Evolutionary conservation across 108 stramenopile genomes (phyloP).

Genomic region (Halocafeteria seosinensis): DNA sequence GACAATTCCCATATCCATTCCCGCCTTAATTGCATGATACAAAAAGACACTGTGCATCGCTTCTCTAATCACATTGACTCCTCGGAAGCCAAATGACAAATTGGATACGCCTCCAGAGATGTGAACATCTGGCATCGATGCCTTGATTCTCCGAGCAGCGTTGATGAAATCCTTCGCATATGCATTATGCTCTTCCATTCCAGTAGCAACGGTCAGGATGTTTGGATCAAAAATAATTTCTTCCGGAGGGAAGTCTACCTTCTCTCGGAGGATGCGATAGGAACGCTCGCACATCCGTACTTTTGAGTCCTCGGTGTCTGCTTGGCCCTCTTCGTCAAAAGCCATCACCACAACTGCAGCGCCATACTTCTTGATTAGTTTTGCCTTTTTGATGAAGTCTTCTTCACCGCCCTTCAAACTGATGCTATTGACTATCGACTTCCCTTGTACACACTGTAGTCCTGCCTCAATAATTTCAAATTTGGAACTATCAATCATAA

Average conservation of each 20-base stretch:
- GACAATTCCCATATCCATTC: constrained; percentile 99
- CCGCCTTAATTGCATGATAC: constrained; percentile 67
- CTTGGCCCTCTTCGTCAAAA: constrained; percentile 95
- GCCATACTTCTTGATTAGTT: constrained; percentile 78
- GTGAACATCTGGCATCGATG: constrained; percentile 80
- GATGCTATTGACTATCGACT: constrained; percentile 92
- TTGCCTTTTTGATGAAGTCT: constrained; percentile 84
- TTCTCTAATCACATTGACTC: constrained; percentile 69
- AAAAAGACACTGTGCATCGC: constrained; percentile 93
- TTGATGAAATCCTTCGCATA: constrained; percentile 96
- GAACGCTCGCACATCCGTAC: constrained; percentile 94
- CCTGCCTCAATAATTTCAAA: constrained; percentile 88
- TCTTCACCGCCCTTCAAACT: constrained; percentile 94
- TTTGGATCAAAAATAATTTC: constrained; percentile 98
- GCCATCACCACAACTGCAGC: constrained; percentile 97
- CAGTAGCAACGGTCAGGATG: constrained; percentile 91
- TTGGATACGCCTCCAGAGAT: constrained; percentile 94
- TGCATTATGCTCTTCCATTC: constrained; percentile 85
- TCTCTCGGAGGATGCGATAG: constrained; percentile 87
- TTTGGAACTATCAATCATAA: constrained; percentile 96
- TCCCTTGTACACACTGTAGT: constrained; percentile 93
- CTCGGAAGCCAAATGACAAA: constrained; percentile 91
- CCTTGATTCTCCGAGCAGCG: constrained; percentile 76
- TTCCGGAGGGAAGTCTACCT: constrained; percentile 79
- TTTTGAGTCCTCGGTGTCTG: constrained; percentile 82